Evolutionary conservation across 495 filamentous ascomycete species (phyloP).

Genomic region (Melanomma pulvis-pyrius): DNA sequence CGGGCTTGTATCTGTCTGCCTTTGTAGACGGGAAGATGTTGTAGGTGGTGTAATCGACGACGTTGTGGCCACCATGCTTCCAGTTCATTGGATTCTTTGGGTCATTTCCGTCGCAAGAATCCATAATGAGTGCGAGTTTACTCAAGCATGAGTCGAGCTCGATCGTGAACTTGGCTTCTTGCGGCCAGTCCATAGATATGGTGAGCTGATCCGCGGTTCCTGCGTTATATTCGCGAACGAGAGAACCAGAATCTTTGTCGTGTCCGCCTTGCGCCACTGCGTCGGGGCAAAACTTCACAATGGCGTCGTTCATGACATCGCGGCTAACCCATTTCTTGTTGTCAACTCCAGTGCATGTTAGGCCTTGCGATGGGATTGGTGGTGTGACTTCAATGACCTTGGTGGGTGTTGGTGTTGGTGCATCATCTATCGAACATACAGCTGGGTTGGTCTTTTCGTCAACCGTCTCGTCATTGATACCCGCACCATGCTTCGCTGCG

Average conservation of each 20-base stretch:
- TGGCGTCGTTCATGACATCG: not conserved
- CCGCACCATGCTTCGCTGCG: too few relatives aligned
- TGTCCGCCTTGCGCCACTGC: not conserved
- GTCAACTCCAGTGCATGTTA: not conserved
- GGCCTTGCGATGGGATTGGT: not conserved
- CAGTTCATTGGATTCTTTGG: not conserved
- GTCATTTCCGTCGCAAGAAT: not conserved
- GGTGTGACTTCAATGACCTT: not conserved
- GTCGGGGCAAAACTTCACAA: not conserved
- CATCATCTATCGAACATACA: too few relatives aligned
- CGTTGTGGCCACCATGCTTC: not conserved
- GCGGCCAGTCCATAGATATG: not conserved
- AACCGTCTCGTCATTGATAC: too few relatives aligned
- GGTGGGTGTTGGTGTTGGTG: not conserved
- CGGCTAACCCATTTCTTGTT: not conserved
- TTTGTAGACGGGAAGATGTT: not conserved
- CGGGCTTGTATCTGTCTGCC: not conserved
- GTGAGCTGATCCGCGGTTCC: not conserved
- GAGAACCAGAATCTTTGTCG: not conserved
- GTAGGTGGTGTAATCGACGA: not conserved
- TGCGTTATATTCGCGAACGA: constrained; percentile 2
- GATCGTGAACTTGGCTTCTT: not conserved
- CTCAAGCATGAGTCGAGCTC: not conserved
- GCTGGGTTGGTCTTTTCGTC: too few relatives aligned
- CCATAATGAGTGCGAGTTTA: not conserved